These are phyloP conservation scores for Linum usitatissimum DNA, from an alignment of 345 rosid genomes.

Conservation along the genomic window DNA sequence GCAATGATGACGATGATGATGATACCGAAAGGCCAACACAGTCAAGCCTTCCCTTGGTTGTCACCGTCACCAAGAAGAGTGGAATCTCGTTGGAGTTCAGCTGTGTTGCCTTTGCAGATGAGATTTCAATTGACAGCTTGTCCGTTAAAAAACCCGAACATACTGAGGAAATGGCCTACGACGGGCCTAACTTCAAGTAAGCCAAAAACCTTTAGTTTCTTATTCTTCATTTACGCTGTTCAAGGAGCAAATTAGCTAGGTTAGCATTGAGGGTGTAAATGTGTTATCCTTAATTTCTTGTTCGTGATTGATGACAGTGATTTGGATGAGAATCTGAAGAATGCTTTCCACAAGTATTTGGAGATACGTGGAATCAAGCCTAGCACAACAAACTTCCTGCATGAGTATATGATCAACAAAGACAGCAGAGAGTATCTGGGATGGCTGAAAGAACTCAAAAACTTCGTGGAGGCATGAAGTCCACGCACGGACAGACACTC, in stretches of 20 bases:
- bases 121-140: constrained; percentile 49
- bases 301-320: constrained; percentile 32
- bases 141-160: constrained; percentile 28
- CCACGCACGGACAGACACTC: too few relatives aligned
- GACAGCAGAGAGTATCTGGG: constrained; percentile 52
- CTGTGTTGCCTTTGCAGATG: constrained; percentile 59
- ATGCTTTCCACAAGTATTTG: constrained; percentile 63
- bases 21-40: constrained; percentile 35
- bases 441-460: constrained; percentile 70
- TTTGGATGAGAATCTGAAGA: constrained; percentile 76
- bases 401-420: constrained; percentile 86
- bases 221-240: background rate
- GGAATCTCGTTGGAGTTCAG: constrained; percentile 52
- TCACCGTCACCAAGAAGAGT: constrained; percentile 47
- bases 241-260: background rate
- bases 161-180: constrained; percentile 52
- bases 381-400: constrained; percentile 66
- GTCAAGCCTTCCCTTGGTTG: constrained; percentile 52
- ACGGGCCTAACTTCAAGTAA: constrained; percentile 85
- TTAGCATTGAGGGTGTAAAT: background rate
- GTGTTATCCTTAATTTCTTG: background rate
- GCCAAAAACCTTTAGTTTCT: constrained; percentile 5
- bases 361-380: constrained; percentile 75
- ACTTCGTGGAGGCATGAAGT: constrained; percentile 41
- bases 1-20: constrained; percentile 25